Base-by-base conservation (phyloP, 2,329 filamentous ascomycete genomes). In the Aureobasidium leucospermi region DNA sequence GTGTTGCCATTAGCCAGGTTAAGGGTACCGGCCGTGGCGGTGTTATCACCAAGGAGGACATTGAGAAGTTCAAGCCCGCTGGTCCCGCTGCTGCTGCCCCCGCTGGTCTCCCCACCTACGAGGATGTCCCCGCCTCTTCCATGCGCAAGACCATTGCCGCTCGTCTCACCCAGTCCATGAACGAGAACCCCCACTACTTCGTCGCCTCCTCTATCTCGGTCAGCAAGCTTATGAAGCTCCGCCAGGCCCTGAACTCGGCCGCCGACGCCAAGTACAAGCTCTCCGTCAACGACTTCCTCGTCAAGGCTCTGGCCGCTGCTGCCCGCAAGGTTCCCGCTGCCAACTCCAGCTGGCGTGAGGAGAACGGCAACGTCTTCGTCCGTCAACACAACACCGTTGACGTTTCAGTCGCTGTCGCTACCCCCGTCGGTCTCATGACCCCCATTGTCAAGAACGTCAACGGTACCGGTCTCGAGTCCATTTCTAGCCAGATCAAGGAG, bases 111-210 rank as follows among this genome's bases (percentile, higher is more conserved):
- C 84, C 79, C 48, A 77, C 82, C 61, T 97, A 89, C 77, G 86
- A 91, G 76, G 94, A 99, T 72, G 84, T 84, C 63, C 89, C 91
- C 64, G 84, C 92, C 67, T 88, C 82, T 70, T 88, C 88, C 74
- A 99, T 99, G 94, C 92, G 94, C 81, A 97, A 96, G 85, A 92
- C 89, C 66, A 99, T 99, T 74, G 94, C 94, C 75, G 85, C 79
- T 76, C 90, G 94, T 68, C 88, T 99, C 62, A 86, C 87, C 71
- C 83, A 96, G 79, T 97, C 93, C 45, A 83, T 90, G 75, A 85
- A 89, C 76, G 87, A 93, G 78, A 97, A 96, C 83, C 94, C 94
- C 62, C 94, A 97, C 83, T 99, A 96, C 85, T 99, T 93, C 74
- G 93, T 99, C 70, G 90, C 90, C 69, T 88, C 90, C 69, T 85